Percentiles rank a stretch among this genome's conserved stretches.
phyloP scores from a whole-genome alignment of 495 filamentous ascomycete species.

The Aspergillus diversus region DNA sequence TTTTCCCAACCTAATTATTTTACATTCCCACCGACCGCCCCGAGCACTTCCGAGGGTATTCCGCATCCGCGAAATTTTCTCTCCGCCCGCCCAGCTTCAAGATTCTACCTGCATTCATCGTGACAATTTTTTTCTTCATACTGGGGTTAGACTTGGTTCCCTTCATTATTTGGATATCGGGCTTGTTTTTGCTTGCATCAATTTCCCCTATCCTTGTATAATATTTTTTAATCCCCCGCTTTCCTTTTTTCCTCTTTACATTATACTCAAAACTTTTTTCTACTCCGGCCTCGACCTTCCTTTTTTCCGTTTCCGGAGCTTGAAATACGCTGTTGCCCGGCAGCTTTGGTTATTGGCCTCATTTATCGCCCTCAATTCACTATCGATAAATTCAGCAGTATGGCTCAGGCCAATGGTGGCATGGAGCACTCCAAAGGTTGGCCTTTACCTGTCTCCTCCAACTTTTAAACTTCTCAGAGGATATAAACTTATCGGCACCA shows the following conservation, averaged over 20 bases:
- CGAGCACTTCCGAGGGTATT: slow-evolving; percentile 52
- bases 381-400: slow-evolving; percentile 33
- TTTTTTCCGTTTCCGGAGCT: slow-evolving; percentile 18
- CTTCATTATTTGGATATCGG: slow-evolving; percentile 29
- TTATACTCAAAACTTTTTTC: slow-evolving; percentile 28
- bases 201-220: slow-evolving; percentile 48
- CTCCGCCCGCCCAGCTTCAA: slow-evolving; percentile 34
- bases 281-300: slow-evolving; percentile 9
- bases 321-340: slow-evolving; percentile 25
- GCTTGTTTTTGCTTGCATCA: slow-evolving; percentile 41
- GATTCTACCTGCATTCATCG: slow-evolving; percentile 25
- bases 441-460: slow-evolving; percentile 17
- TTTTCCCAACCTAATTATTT: slow-evolving; percentile 6
- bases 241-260: slow-evolving; percentile 25
- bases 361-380: slow-evolving; percentile 21
- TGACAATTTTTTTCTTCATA: slow-evolving; percentile 31
- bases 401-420: slow-evolving; percentile 50
- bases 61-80: slow-evolving; percentile 53
- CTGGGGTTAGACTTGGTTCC: slow-evolving; percentile 45
- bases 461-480: slow-evolving; percentile 4
- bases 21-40: slow-evolving; percentile 33
- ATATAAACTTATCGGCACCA: slow-evolving; percentile 27
- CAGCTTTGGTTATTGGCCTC: slow-evolving; percentile 21
- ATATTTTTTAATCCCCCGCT: slow-evolving; percentile 36
- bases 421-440: slow-evolving; percentile 48